Evolutionary conservation across 108 stramenopile species (phyloP), one percentile per base, ranked within the genome.

Genomic region (Nitzschia palea): DNA sequence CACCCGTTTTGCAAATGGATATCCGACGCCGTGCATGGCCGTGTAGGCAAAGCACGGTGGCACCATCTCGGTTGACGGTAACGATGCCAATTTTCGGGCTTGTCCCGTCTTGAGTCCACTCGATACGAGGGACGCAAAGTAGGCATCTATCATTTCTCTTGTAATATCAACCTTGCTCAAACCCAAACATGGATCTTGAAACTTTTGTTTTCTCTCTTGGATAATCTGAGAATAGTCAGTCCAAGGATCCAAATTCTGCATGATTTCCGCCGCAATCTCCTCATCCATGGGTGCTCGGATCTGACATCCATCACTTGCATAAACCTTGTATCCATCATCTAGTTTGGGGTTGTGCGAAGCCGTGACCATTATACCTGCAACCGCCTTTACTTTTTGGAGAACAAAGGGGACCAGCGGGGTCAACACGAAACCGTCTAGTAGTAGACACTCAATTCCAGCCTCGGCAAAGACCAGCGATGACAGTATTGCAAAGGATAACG

Each of bases 291-390:
- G 97, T 37, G 96, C 71, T 55, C 94, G 89, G 31, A 99, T 97
- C 73, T 99, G 98, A 71, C 93, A 91, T 9, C 86, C 98, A 77
- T 98, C 89, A 1, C 54, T 80, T 88, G 96, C 97, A 81, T 98
- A 99, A 0, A 99, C 93, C 71, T 99, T 99, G 81, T 95, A 97
- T 4, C 98, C 98, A 75, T 92, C 75, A 76, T 99, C 98, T 27
- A 80, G 71, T 58, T 94, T 96, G 0, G 98, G 98, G 82, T 99
- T 99, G 82, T 99, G 98, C n/a, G 90, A 92, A 0, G 97, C 97
- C 3, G 98, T 99, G 3, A 97, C 90, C 98, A 99, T 99, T 42
- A 98, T 83, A 14, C 98, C 98, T 30, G 87, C 88, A n/a, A 80
- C 65, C 0, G 94, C 90, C 40, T 48, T 53, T 10, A 65, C 5